Evolutionary conservation across 108 stramenopile genomes (phyloP), one percentile per base, ranked within the genome.

Genomic region (Asterionellopsis glacialis): DNA sequence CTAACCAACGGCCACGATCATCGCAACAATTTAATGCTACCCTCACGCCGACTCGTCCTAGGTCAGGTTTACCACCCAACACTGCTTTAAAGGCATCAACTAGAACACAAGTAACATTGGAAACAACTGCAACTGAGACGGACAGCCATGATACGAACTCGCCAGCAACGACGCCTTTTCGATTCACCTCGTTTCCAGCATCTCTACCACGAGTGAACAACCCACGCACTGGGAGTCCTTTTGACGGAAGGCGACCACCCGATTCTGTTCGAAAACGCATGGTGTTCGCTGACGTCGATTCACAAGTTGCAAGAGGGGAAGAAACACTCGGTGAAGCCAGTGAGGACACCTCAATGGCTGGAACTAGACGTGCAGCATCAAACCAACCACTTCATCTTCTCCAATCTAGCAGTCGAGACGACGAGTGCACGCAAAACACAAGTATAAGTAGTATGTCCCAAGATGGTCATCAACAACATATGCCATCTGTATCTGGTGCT

Each of bases 111-210:
- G 33, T 33, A 33, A 33, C 33, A 7, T 33, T 33, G 33, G 45
- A 58, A 12, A 63, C 66, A 27, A 67, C 68, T 24, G 67, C 74
- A 22, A 22, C 57, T 10, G 74, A 71, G 43, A 61, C 64, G 11
- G 59, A 69, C 15, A 69, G 64, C 38, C 64, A 59, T 1, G 68
- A 64, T 26, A 68, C 68, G 1, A 49, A 72, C 27, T 72, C 76
- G 9, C 72, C 82, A 14, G 67, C 79, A 0, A 62, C 79, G 11
- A 82, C 80, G 25, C 79, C 85, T 23, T 90, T 90, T 59, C 81
- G 79, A 51, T 90, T 90, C 51, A 73, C 85, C 47, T 77, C 85
- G n/a, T 90, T 90, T 55, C 88, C 88, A 5, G 88, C 81, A 15
- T 90, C 88, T 11, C 63, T 90, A n/a, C 88, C 88, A 15, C 59